Evolutionary conservation across 306 rosid species (phyloP), one percentile per base, ranked within the genome.

Genomic region (Sphenostylis stenocarpa): DNA sequence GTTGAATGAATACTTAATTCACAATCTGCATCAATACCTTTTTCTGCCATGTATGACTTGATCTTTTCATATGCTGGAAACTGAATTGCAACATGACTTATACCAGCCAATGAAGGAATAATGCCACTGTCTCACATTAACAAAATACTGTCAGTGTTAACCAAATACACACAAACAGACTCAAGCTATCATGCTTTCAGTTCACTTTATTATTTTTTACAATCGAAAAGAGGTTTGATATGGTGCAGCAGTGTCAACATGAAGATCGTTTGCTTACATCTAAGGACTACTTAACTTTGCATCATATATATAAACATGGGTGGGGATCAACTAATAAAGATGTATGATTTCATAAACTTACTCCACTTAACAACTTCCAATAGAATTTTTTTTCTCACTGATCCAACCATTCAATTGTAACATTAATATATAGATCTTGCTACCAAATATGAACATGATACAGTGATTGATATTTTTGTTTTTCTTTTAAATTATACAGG

Each of bases 31-130:
- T 33, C 14, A 31, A 71, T 85, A 92, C 98, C 93, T 73, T 84
- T 89, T 82, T 82, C 67, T 17, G 98, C 97, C 84, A 90, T 76
- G 71, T 90, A 85, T 4, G 55, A 80, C 84, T 95, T 95, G 63
- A 95, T 87, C 88, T 79, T 89, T 81, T 95, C 98, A 17, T 89
- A 95, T 17, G 93, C 92, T 8, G 97, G 97, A 78, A 95, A 90
- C 41, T 95, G 98, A 85, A 95, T 95, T 4, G 97, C 98, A 79
- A 95, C 98, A 81, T 95, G 98, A 87, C 93, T 95, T 87, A 95
- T 52, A 7, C 98, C 98, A 26, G 88, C 93, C 89, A 95, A 77
- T 41, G 98, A 95, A 79, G 98, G 97, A 41, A 95, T 3, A 49
- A 95, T 90, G 80, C 98, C 98, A 87, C 97, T 92, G 96, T 45